These are phyloP conservation scores for Dendrobium nobile DNA, from an alignment of 106 monocot genomes.

Conservation along the genomic window DNA sequence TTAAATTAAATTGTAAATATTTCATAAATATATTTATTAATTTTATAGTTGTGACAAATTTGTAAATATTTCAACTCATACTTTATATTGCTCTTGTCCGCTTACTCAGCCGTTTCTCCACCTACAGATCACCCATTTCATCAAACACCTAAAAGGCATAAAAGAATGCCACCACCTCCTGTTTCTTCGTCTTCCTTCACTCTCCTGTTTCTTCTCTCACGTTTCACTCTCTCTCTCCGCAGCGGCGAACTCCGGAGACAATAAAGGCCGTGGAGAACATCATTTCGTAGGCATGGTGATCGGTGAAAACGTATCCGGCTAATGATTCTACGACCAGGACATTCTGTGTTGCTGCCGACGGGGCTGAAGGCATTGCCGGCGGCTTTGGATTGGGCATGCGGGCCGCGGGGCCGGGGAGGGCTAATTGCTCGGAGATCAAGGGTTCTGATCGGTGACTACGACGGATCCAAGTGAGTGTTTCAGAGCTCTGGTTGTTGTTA, in stretches of 20 bases:
- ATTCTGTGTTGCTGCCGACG: slow-evolving; percentile 69
- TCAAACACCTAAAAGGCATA: slow-evolving; percentile 1
- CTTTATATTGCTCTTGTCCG: too few species aligned
- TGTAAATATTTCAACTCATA: too few species aligned
- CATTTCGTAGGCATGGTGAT: slow-evolving; percentile 69
- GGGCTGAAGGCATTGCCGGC: slow-evolving; percentile 55
- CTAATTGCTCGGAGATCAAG: slow-evolving; percentile 64
- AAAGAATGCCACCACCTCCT: neutral
- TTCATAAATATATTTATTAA: too few species aligned
- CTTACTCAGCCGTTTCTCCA: too few species aligned
- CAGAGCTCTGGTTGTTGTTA: neutral
- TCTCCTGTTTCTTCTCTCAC: slow-evolving; percentile 13
- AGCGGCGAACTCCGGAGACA: neutral
- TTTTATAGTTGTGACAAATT: too few species aligned
- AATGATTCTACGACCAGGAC: slow-evolving; percentile 76
- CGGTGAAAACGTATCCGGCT: slow-evolving; percentile 83
- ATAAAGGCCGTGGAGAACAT: slow-evolving; percentile 45
- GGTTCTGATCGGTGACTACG: too few species aligned
- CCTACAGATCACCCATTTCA: neutral
- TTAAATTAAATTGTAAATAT: too few species aligned
- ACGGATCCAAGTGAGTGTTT: slow-evolving; percentile 55
- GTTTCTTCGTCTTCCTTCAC: neutral
- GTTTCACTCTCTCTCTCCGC: slow-evolving; percentile 4
- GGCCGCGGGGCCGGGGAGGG: slow-evolving; percentile 80
- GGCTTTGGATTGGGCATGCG: slow-evolving; percentile 95